phyloP scores from a whole-genome alignment of 768 basidiomycete species.

The Chalciporus pseudorubinellus region DNA sequence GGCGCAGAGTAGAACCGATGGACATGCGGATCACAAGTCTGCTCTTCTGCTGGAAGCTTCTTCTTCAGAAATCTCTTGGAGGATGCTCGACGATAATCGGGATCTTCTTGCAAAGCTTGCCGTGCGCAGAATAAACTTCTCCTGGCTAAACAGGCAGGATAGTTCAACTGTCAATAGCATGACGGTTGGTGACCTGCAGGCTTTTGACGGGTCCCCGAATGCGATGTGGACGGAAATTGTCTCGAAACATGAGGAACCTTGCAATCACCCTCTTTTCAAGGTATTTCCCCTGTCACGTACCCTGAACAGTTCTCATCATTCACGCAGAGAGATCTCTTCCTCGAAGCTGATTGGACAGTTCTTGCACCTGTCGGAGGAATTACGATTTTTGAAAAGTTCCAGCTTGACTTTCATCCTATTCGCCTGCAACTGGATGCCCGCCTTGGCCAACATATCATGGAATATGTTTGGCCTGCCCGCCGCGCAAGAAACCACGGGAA shows the following conservation, averaged over 20 bases:
- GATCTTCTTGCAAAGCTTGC: constrained; percentile 83
- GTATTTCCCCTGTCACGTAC: constrained; percentile 33
- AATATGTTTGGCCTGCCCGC: constrained; percentile 82
- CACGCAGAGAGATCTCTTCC: constrained; percentile 65
- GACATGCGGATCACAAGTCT: constrained; percentile 69
- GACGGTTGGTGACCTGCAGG: constrained; percentile 71
- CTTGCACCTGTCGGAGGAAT: constrained; percentile 94
- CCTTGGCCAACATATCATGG: constrained; percentile 78
- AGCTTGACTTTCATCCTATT: constrained; percentile 81
- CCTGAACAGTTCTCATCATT: constrained; percentile 6
- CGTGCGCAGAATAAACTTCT: constrained; percentile 74
- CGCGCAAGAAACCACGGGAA: constrained; percentile 29
- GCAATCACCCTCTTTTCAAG: constrained; percentile 69
- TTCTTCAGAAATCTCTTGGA: constrained; percentile 88
- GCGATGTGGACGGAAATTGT: constrained; percentile 89
- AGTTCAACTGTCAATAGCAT: constrained; percentile 80
- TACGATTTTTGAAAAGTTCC: constrained; percentile 79
- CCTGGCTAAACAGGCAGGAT: constrained; percentile 84
- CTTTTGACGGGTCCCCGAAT: constrained; percentile 80
- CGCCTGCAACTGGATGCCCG: constrained; percentile 83
- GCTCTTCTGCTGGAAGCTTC: constrained; percentile 78
- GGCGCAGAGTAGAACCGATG: constrained; percentile 72
- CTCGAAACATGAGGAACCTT: constrained; percentile 69
- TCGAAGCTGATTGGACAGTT: constrained; percentile 75
- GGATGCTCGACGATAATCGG: constrained; percentile 73